These are phyloP conservation scores for Plasmodium vivax DNA, from an alignment of 169 alveolate species.

Conservation along the genomic window DNA sequence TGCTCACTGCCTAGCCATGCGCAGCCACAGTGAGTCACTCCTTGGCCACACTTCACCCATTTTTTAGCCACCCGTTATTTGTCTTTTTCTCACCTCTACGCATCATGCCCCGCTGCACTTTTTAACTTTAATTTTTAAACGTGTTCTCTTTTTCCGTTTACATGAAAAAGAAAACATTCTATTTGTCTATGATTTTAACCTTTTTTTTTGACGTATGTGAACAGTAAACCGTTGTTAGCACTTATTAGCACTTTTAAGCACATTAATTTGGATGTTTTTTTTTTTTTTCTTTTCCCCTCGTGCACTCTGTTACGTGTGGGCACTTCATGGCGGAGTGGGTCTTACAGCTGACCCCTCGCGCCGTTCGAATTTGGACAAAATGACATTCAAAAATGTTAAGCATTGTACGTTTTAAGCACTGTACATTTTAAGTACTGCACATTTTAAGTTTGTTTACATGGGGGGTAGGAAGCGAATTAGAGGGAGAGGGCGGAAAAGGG, in stretches of 20 bases:
- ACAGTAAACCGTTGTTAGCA: background rate
- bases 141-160: background rate
- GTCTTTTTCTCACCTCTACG: background rate
- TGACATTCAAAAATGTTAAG: background rate
- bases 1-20: background rate
- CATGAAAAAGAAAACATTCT: background rate
- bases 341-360: background rate
- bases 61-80: background rate
- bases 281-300: background rate
- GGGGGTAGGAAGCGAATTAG: background rate
- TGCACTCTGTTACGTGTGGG: background rate
- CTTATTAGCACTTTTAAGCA: background rate
- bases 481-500: background rate
- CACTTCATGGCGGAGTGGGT: background rate
- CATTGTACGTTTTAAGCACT: background rate
- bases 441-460: background rate
- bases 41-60: background rate
- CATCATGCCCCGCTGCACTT: background rate
- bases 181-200: background rate
- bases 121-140: background rate
- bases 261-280: background rate
- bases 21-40: background rate
- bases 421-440: background rate
- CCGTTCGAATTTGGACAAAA: background rate
- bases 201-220: background rate